Evolutionary conservation across 2,329 filamentous ascomycete genomes (phyloP).

Genomic region (Penicillium italicum): DNA sequence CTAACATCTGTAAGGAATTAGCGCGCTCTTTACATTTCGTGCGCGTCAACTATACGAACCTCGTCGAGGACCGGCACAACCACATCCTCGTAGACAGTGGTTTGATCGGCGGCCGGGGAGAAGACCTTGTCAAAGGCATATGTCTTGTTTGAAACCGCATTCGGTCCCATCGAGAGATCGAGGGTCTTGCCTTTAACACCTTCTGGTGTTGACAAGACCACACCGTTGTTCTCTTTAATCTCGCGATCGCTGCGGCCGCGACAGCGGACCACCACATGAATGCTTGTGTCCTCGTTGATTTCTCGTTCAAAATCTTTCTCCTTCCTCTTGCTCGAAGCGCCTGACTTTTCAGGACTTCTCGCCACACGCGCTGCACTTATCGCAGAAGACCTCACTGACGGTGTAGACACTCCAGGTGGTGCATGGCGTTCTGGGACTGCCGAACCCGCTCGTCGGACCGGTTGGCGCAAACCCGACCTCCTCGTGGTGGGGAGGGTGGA

Average conservation of each 20-base stretch:
- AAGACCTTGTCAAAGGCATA: constrained; percentile 98
- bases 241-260: constrained; percentile 89
- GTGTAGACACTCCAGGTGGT: constrained; percentile 71
- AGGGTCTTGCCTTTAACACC: constrained; percentile 82
- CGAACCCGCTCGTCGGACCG: constrained; percentile 53
- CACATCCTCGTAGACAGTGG: constrained; percentile 91
- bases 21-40: neutral
- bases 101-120: constrained; percentile 88
- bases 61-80: constrained; percentile 90
- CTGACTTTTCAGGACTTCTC: constrained; percentile 46
- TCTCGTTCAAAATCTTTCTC: constrained; percentile 77
- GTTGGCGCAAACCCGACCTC: constrained; percentile 51
- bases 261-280: constrained; percentile 94
- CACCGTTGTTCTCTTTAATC: constrained; percentile 88
- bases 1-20: constrained; percentile 65
- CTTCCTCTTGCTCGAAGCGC: constrained; percentile 72
- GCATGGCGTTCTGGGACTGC: constrained; percentile 52
- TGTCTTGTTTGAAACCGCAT: constrained; percentile 88
- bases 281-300: constrained; percentile 80
- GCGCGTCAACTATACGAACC: constrained; percentile 49
- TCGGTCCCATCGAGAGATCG: constrained; percentile 87
- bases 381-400: constrained; percentile 60
- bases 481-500: constrained; percentile 47
- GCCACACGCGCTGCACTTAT: constrained; percentile 35
- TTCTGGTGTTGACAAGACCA: constrained; percentile 75